Evolutionary conservation across 495 filamentous ascomycete species (phyloP), one percentile per base, ranked within the genome.

Genomic region (Paragyromitra xinjiangensis): DNA sequence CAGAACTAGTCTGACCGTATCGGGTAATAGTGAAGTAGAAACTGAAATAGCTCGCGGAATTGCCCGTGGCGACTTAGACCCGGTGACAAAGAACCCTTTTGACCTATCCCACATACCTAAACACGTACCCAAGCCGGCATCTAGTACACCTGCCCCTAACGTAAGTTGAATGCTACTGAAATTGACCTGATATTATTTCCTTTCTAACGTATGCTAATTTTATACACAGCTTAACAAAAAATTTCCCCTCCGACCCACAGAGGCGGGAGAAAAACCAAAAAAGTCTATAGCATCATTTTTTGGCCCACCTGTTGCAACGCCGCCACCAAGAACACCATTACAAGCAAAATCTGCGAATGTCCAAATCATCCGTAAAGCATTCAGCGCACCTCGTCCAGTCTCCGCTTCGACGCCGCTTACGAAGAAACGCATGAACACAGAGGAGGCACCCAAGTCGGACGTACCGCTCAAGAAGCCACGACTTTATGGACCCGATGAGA

Each of bases 11-110:
- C 65, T 75, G 71, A 75, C 24, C 26, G 6, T n/a, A 0, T 19
- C 11, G 24, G 19, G 6, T 0, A 62, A 81, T 50, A 83, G 81
- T 1, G 81, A 80, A 48, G 65, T 82, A 26, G 90, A 92, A 40
- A 85, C 88, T 3, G 85, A 90, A 48, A 83, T 93, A 79, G 94
- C 95, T 2, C 84, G 86, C 75, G 90, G 90, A 4, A 91, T 99
- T 69, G 93, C 95, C n/a, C 82, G 76, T 12, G 95, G 95, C 26
- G 92, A 98, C 73, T 83, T 98, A 37, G 91, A 98, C 83, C 95
- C 95, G 16, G 94, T 93, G 73, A 96, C 93, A 16, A 98, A 97
- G 83, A 81, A 90, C 58, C 87, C 86, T 2, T 91, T 97, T 68
- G 59, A 86, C 39, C 59, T 89, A 78, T 16, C 58, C 8, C 5